Conservation (phyloP, 345 rosid genomes). For the Eucalyptus curtisii region DNA sequence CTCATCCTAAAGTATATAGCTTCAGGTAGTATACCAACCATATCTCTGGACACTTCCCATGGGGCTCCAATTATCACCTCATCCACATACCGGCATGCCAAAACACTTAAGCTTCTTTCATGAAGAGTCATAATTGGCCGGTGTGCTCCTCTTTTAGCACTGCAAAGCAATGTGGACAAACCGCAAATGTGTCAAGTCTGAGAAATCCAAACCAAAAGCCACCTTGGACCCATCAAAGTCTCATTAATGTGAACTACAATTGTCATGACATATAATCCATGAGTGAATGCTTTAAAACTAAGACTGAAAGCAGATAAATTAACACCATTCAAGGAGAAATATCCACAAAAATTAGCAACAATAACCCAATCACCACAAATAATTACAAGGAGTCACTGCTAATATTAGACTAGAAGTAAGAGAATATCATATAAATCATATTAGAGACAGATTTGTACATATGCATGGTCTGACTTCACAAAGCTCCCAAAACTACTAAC, state of each 20-base stretch:
- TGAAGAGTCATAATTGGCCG: constrained; percentile 81
- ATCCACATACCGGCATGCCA: constrained; percentile 72
- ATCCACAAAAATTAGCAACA: neutral
- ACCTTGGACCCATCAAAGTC: neutral
- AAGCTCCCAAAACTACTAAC: neutral
- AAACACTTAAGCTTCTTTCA: constrained; percentile 68
- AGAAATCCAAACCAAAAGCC: neutral
- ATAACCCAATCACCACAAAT: neutral
- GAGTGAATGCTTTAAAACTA: neutral
- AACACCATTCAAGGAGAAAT: neutral
- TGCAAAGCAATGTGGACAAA: constrained; percentile 9
- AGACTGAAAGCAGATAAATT: neutral
- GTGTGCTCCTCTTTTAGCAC: constrained; percentile 57
- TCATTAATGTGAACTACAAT: neutral
- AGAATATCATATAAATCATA: neutral
- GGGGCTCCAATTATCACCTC: constrained; percentile 85
- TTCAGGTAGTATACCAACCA: constrained; percentile 26
- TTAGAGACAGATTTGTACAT: neutral
- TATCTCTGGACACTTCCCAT: constrained; percentile 54
- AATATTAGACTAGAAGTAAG: neutral
- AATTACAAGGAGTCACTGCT: neutral
- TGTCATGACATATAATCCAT: neutral
- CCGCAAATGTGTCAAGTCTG: neutral
- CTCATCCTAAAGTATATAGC: neutral
- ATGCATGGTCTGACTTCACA: neutral